phyloP scores from a whole-genome alignment of 2,329 filamentous ascomycete genomes.

The Stemphylium lycopersici region DNA sequence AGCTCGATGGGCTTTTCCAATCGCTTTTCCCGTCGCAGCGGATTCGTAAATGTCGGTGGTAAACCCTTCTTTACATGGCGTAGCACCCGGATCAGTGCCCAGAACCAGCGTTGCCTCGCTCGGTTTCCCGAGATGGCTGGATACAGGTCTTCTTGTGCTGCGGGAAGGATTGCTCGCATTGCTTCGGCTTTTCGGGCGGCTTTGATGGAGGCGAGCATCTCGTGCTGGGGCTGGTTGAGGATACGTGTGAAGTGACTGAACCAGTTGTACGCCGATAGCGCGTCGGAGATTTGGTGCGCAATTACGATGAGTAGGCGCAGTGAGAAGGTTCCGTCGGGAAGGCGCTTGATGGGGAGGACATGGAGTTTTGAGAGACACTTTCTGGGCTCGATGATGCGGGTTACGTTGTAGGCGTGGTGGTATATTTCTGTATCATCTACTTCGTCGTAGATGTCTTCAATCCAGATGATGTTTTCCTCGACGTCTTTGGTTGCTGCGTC shows the following conservation, averaged over 20 bases:
- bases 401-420: slow-evolving; percentile 51
- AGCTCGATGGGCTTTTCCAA: slow-evolving; percentile 26
- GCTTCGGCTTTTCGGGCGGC: neutral
- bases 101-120: slow-evolving; percentile 55
- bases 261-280: slow-evolving; percentile 52
- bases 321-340: slow-evolving; percentile 32
- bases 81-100: slow-evolving; percentile 54
- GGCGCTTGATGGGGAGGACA: slow-evolving; percentile 42
- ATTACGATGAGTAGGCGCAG: slow-evolving; percentile 49
- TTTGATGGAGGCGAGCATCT: slow-evolving; percentile 17
- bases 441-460: slow-evolving; percentile 45
- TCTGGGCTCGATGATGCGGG: slow-evolving; percentile 47
- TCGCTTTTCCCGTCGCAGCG: slow-evolving; percentile 40
- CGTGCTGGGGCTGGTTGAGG: slow-evolving; percentile 19
- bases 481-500: slow-evolving; percentile 42
- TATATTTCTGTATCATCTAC: slow-evolving; percentile 49
- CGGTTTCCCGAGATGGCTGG: slow-evolving; percentile 46
- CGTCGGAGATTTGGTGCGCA: slow-evolving; percentile 56
- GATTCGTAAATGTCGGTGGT: slow-evolving; percentile 52
- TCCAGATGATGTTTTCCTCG: slow-evolving; percentile 42
- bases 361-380: slow-evolving; percentile 49
- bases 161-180: slow-evolving; percentile 45
- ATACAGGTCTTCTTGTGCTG: slow-evolving; percentile 56
- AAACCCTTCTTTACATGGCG: slow-evolving; percentile 50
- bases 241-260: slow-evolving; percentile 48